Evolutionary conservation across 1,284 basidiomycete species (phyloP), one percentile per base, ranked within the genome.

Genomic region (Malassezia nana): DNA sequence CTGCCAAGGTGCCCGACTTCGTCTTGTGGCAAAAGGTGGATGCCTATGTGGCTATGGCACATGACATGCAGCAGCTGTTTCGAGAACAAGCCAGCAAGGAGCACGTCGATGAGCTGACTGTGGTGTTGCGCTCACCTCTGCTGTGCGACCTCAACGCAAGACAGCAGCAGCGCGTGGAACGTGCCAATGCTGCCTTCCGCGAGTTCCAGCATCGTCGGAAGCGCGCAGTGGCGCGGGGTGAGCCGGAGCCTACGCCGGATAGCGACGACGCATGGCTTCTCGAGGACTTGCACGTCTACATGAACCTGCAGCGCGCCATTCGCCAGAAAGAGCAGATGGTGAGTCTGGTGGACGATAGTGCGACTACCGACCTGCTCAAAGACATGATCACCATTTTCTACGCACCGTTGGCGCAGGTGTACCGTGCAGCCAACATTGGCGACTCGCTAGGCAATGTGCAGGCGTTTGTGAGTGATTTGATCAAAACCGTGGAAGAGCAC

Each of bases 301-400:
- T 69, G 52, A 69, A 60, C 52, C 60, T 71, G 57, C 43, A 59
- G 15, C 63, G 60, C 10, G 79, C 84, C 45, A 78, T 95, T 46
- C 79, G 85, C 59, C 94, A 96, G 74, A 84, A 89, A 66, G 89
- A 98, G 72, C 87, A 92, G 74, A 71, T 99, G 63, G 86, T 98
- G 62, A 87, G 85, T 46, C 78, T 99, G 43, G 86, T 99, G 47
- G 96, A 95, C 64, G 92, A 99, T 81, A 90, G 91, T 12, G 85
- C 85, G 35, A 98, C 94, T 0, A 84, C 94, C 3, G 92, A 96
- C 44, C 78, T 99, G 33, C 78, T 98, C 65, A 96, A 92, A 76
- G 94, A 99, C 74, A 96, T 99, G 58, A 90, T 99, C 65, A 96
- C 94, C 10, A 98, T 99, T 58, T 98, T 99, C 76, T 99, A 99